Evolutionary conservation across 345 rosid species (phyloP), one percentile per base, ranked within the genome.

Genomic region (Passiflora organensis): DNA sequence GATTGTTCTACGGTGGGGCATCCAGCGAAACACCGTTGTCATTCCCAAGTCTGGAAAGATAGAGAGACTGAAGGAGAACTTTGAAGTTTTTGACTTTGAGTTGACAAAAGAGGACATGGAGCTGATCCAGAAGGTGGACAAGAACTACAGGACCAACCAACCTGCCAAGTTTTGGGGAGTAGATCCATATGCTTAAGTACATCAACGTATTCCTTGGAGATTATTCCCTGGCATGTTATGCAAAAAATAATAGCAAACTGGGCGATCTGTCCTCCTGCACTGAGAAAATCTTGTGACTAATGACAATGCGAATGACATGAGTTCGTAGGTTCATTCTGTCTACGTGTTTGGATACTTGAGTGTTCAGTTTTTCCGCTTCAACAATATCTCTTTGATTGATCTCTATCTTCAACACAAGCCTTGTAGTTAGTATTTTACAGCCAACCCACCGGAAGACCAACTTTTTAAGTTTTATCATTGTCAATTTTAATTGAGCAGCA

Each of bases 91-190:
- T 13, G 82, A 88, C 52, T 86, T 91, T 8, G 79, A 79, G 60
- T 64, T 88, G 56, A 48, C 69, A 12, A 68, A 81, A 52, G 96
- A 87, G 46, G 95, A 88, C 77, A 81, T 82, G 85, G 96, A 83
- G 12, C 13, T 71, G 65, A 80, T 85, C 41, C 72, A 79, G 58
- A 63, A 67, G 45, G 16, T 78, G 20, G 93, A 91, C 69, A 79
- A 70, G 74, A 81, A 68, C 16, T 73, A 79, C 45, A 74, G 95
- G 23, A 82, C 83, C 45, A 85, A 88, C 66, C 83, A 80, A 54
- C 95, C 95, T 2, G 86, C 85, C 54, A 77, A 70, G 76, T 79
- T 83, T 50, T 91, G 96, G 98, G 93, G 93, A 53, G 64, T 91
- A 13, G 81, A 91, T 75, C 73, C 84, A 11, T 86, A 56, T 67